Base-by-base conservation (phyloP, 176 grass and related monocot species). In the Melocanna baccifera region DNA sequence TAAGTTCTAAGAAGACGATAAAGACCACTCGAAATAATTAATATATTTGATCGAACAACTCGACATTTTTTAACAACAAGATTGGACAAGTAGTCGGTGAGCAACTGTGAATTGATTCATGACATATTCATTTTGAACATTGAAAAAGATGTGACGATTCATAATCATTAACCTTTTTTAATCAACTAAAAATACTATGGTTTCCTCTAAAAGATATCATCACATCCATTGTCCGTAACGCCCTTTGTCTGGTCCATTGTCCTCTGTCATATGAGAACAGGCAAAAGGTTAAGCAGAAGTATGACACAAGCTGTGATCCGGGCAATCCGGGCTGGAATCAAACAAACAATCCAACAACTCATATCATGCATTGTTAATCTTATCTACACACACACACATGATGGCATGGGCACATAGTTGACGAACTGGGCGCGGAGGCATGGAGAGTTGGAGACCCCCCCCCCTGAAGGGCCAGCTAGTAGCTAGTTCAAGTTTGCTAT, bases 291-390 rank as follows among this genome's bases (percentile, higher is more conserved):
- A 18, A 7, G 53, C 15, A 10, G 32, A 45, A 46, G 67, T 9
- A 42, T 53, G 77, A 34, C 50, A 58, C n/a, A 34, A 51, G 78
- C 65, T 34, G 20, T 6, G 88, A 89, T 89, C 78, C 77, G 34
- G 57, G 64, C 66, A 86, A 82, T 86, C 83, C 78, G 88, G 88
- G 7, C n/a, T 66, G 37, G 57, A 83, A 77, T 30, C n/a, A 29
- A 39, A 16, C 26, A n/a, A 18, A 36, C 8, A 4, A 67, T 30
- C 26, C 26, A 55, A 19, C 43, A 13, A 18, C 25, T 8, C 66
- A 41, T 51, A n/a, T 25, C 15, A 62, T 11, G 10, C 29, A 18
- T 85, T 45, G 11, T 61, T 48, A 52, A 64, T 73, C 84, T 18
- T 52, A 41, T 77, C 78, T 23, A 23, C 20, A 18, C 42, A 23